Percentiles rank a stretch among this genome's conserved stretches.
Evolutionary conservation across 768 basidiomycete genomes (phyloP).

Genomic region (Porphyrellus cyaneotinctus): DNA sequence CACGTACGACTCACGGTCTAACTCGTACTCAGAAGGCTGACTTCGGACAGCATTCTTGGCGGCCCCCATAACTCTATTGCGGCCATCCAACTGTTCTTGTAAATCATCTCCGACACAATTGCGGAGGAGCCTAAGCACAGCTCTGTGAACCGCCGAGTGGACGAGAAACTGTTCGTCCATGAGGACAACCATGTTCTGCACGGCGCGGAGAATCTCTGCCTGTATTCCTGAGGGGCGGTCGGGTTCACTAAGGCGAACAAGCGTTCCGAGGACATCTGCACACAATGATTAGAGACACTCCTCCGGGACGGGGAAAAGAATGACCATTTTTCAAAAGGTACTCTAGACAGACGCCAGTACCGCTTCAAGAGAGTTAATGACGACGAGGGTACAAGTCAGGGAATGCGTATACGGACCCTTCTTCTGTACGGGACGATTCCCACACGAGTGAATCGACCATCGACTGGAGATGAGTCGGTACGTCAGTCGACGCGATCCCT

Average conservation of each 20-base stretch:
- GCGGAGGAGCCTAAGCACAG: slow-evolving; percentile 77
- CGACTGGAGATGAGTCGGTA: slow-evolving; percentile 67
- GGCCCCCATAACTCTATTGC: slow-evolving; percentile 74
- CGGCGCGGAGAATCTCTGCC: slow-evolving; percentile 79
- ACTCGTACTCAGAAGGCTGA: slow-evolving; percentile 84
- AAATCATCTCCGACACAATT: slow-evolving; percentile 91
- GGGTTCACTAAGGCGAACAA: slow-evolving; percentile 80
- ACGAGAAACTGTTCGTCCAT: slow-evolving; percentile 93
- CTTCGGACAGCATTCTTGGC: slow-evolving; percentile 64
- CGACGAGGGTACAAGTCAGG: not conserved
- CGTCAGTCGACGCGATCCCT: slow-evolving; percentile 79
- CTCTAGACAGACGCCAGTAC: slow-evolving; percentile 86
- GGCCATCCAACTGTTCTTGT: slow-evolving; percentile 82
- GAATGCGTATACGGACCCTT: slow-evolving; percentile 58
- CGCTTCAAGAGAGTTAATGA: slow-evolving; percentile 41
- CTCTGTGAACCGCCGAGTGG: slow-evolving; percentile 86
- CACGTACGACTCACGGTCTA: slow-evolving; percentile 62
- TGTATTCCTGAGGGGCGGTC: slow-evolving; percentile 90
- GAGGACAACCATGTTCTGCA: slow-evolving; percentile 87
- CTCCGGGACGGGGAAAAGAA: slow-evolving; percentile 9
- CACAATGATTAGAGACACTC: not conserved
- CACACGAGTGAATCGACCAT: slow-evolving; percentile 85
- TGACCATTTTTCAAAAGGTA: slow-evolving; percentile 86
- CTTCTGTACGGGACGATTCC: slow-evolving; percentile 81
- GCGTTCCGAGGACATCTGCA: slow-evolving; percentile 74